These are phyloP conservation scores for Chlorociboria aeruginascens DNA, from an alignment of 495 filamentous ascomycete genomes.

Conservation along the genomic window DNA sequence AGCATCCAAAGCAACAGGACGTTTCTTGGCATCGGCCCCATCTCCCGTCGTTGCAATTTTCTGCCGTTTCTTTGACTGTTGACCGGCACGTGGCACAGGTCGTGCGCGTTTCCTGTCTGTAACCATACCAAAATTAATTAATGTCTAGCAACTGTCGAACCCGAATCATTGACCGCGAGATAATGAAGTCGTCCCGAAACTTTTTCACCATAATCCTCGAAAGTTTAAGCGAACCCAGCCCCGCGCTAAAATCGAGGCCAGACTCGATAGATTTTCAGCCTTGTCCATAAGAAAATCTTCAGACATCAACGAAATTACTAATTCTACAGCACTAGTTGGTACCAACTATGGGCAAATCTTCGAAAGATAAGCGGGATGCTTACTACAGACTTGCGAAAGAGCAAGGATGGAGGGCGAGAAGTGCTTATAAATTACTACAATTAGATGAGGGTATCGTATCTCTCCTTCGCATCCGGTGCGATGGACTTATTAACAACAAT, in stretches of 20 bases:
- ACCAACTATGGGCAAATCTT: constrained; percentile 82
- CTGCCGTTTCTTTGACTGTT: constrained; percentile 17
- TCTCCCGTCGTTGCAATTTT: constrained; percentile 17
- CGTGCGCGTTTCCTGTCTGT: constrained; percentile 15
- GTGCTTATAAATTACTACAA: constrained; percentile 93
- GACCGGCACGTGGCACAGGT: constrained; percentile 5
- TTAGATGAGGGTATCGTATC: constrained; percentile 56
- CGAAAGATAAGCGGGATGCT: constrained; percentile 95
- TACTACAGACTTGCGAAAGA: constrained; percentile 98
- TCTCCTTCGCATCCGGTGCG: no score
- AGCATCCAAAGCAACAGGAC: constrained; percentile 41
- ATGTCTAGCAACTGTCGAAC: background rate
- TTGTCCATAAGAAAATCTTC: background rate
- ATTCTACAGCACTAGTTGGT: background rate
- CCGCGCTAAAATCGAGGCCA: background rate
- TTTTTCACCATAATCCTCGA: background rate
- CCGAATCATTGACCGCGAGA: background rate
- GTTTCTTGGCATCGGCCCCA: constrained; percentile 16
- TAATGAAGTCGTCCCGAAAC: background rate
- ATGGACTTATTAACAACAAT: no score
- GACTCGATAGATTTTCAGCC: background rate
- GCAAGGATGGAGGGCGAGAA: constrained; percentile 93
- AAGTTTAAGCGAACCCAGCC: background rate
- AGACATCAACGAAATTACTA: background rate
- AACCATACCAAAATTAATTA: constrained; percentile 7